phyloP scores from a whole-genome alignment of 2,329 filamentous ascomycete genomes.

The Colletotrichum plurivorum region DNA sequence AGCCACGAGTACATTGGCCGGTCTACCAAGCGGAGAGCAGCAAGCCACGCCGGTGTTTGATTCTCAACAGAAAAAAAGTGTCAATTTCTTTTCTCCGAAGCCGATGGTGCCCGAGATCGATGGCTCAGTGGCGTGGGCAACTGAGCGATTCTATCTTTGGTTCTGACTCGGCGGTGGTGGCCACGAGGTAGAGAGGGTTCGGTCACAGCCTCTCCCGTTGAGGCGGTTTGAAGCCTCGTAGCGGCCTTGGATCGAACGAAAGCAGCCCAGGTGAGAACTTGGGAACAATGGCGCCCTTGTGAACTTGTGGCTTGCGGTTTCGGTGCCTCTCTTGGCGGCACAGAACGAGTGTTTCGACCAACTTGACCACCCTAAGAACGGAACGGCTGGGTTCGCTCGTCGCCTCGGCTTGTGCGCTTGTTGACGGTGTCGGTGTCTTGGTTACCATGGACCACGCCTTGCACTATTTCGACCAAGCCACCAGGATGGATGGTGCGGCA shows the following conservation, averaged over 20 bases:
- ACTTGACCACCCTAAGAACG: not conserved
- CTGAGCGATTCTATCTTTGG: conserved; percentile 26
- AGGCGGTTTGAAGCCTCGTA: not conserved
- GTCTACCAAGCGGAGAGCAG: conserved; percentile 9
- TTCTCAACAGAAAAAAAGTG: conserved; percentile 32
- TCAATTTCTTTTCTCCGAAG: not conserved
- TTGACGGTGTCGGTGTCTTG: not conserved
- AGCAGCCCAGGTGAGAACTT: not conserved
- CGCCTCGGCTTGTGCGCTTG: conserved; percentile 1
- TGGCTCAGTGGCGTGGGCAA: conserved; percentile 18
- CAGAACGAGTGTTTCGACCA: not conserved
- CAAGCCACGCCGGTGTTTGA: conserved; percentile 16
- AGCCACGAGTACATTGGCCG: not conserved
- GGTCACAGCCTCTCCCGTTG: conserved; percentile 25
- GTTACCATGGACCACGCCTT: conserved; percentile 9
- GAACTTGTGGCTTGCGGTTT: not conserved
- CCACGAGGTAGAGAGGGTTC: conserved; percentile 10
- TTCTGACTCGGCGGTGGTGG: no score
- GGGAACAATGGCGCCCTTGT: not conserved
- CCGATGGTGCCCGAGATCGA: conserved; percentile 23
- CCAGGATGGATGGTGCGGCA: conserved; percentile 32
- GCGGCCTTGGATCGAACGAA: no score
- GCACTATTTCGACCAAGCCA: not conserved
- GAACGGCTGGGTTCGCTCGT: conserved; percentile 5
- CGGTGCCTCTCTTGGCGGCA: not conserved